Base-by-base conservation (phyloP, 2,329 filamentous ascomycete genomes). In the Tolypocladium sp. region DNA sequence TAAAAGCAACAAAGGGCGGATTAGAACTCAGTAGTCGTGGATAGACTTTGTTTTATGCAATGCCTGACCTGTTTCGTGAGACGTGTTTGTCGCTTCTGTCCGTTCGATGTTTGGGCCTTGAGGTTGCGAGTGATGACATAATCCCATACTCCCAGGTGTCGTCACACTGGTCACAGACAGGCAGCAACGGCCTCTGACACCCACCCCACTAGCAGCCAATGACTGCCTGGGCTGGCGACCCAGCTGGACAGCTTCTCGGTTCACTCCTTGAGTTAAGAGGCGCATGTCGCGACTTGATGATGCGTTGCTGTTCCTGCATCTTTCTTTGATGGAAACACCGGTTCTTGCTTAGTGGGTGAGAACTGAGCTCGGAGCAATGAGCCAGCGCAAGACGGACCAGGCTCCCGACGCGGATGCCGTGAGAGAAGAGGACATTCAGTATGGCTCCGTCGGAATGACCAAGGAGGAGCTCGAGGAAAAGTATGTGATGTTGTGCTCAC, bases 371-470 rank as follows among this genome's bases (percentile, higher is more conserved):
- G 3, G 25, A 33, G 27, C 12, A 12, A 41, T 27, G 15, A 56
- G 55, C 55, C 57, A 56, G 40, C 56, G 57, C 44, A 57, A 33
- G n/a, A 54, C 27, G 55, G 25, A 42, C 42, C 53, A 56, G n/a
- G 42, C 64, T 55, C 69, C 71, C 2, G 72, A 77, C 59, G 70
- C 71, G 4, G 75, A 74, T 38, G 81, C 80, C 1, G 64, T 71
- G 33, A 74, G 76, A 12, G 82, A 85, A 64, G 82, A 85, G 55
- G 69, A 76, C 54, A 74, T 77, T 2, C 82, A 84, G 62, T 84
- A 84, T 64, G 73, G 71, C 6, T 64, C 68, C 1, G 69, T 70
- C 5, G 72, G 71, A 0, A 70, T 76, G 58, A 73, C 71, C 0
- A 69, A 74, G 2, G 69, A 76, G 25, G 78, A 81, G 35, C 65